Evolutionary conservation across 257 asterid genomes (phyloP).

Genomic region (Dorcoceras hygrometricum): DNA sequence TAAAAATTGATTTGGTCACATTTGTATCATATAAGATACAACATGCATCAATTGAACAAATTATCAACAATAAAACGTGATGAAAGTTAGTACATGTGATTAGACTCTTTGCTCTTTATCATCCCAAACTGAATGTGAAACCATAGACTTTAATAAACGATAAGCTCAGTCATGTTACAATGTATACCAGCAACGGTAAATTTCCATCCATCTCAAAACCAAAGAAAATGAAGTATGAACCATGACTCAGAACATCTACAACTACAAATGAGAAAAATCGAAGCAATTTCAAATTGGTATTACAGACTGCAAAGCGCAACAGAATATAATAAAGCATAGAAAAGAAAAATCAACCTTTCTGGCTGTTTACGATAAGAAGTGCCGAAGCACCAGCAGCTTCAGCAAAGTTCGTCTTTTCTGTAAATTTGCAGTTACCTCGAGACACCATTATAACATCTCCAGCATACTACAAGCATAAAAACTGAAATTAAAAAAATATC

Average conservation of each 20-base stretch:
- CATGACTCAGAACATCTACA: neutral
- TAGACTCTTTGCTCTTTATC: neutral
- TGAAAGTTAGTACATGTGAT: neutral
- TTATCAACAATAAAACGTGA: neutral
- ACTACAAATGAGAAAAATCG: neutral
- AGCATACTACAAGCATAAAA: neutral
- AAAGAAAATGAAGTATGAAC: neutral
- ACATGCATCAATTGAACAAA: neutral
- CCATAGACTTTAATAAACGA: neutral
- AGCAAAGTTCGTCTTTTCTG: conserved; percentile 22
- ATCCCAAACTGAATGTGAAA: neutral
- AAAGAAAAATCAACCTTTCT: conserved; percentile 56
- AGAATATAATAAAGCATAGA: neutral
- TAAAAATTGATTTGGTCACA: neutral
- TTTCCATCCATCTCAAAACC: neutral
- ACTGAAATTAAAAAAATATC: neutral
- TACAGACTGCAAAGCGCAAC: neutral
- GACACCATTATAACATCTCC: neutral
- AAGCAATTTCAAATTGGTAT: neutral
- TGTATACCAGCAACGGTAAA: neutral
- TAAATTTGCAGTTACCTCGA: neutral
- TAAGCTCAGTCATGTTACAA: neutral
- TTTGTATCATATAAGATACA: conserved; percentile 18
- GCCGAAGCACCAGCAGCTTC: conserved; percentile 97
- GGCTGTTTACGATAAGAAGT: conserved; percentile 73